These are phyloP conservation scores for Tetrapyrgos nigripes DNA, from an alignment of 1,284 basidiomycete genomes.

Conservation along the genomic window DNA sequence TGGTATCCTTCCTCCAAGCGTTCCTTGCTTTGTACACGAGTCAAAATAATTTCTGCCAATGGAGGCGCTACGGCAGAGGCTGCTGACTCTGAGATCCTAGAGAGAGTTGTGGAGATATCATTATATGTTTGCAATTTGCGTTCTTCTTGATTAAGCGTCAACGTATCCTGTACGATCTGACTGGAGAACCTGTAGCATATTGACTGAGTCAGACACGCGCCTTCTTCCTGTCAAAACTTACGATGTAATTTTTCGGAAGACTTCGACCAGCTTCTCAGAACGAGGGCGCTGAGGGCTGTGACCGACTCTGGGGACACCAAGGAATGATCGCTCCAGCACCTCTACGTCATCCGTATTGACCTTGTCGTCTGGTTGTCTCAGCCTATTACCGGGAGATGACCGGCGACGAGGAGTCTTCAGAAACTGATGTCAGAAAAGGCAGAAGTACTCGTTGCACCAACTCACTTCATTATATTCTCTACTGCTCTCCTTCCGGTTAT, in stretches of 20 bases:
- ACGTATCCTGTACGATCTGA: constrained; percentile 47
- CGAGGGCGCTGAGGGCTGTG: background rate
- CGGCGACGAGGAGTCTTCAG: too few species aligned
- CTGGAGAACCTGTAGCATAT: constrained; percentile 48
- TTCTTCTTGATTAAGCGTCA: constrained; percentile 47
- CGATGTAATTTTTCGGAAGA: constrained; percentile 13
- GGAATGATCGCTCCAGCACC: background rate
- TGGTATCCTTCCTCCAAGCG: constrained; percentile 44
- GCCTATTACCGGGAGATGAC: background rate
- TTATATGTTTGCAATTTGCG: constrained; percentile 50
- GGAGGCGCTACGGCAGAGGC: constrained; percentile 48
- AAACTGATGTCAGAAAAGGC: too few species aligned
- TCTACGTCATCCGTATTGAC: background rate
- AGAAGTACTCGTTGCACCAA: too few species aligned
- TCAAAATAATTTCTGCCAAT: constrained; percentile 48
- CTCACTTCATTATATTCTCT: too few species aligned
- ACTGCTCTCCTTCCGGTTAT: too few species aligned
- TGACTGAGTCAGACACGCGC: background rate
- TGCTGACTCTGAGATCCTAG: constrained; percentile 47
- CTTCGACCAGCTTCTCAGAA: constrained; percentile 2
- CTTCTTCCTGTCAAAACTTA: background rate
- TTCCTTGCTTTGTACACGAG: constrained; percentile 48
- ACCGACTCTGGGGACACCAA: background rate
- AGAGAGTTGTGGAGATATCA: constrained; percentile 51
- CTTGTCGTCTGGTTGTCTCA: background rate